phyloP scores from a whole-genome alignment of 768 basidiomycete genomes.

The Auricularia auricula-judae region DNA sequence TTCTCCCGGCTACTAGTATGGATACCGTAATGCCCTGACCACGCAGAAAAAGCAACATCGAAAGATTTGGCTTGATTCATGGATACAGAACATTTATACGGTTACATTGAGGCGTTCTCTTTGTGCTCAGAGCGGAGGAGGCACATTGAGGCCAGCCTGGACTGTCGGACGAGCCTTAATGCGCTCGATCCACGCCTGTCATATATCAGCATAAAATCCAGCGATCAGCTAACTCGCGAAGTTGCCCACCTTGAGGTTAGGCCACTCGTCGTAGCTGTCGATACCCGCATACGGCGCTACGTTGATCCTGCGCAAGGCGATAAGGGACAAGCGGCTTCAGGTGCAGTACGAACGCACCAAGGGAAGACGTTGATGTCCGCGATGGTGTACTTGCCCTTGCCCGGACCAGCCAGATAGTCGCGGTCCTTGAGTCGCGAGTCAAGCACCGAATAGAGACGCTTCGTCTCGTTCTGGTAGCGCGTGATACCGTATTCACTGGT shows the following conservation, averaged over 20 bases:
- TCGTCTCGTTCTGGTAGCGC: constrained; percentile 75
- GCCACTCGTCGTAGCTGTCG: constrained; percentile 50
- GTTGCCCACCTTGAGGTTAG: constrained; percentile 39
- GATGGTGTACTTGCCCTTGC: constrained; percentile 52
- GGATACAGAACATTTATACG: too few relatives aligned
- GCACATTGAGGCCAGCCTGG: constrained; percentile 23
- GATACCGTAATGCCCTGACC: too few relatives aligned
- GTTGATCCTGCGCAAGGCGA: background rate
- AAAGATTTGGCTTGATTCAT: too few relatives aligned
- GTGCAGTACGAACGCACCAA: constrained; percentile 33
- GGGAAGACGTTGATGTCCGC: constrained; percentile 63
- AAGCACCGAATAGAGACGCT: constrained; percentile 73
- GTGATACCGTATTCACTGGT: constrained; percentile 17
- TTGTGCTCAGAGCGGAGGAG: background rate
- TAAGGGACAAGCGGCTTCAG: background rate
- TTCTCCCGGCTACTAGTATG: too few relatives aligned
- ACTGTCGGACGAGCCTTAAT: constrained; percentile 24
- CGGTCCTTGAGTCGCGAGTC: constrained; percentile 63
- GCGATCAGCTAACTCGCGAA: background rate
- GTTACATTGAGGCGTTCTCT: background rate
- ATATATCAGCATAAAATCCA: background rate
- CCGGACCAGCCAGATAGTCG: constrained; percentile 73
- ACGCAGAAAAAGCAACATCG: too few relatives aligned
- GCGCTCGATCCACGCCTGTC: constrained; percentile 32
- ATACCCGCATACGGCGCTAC: constrained; percentile 29